phyloP scores from a whole-genome alignment of 192 early-diverging fungal species.

The Geranomyces variabilis region DNA sequence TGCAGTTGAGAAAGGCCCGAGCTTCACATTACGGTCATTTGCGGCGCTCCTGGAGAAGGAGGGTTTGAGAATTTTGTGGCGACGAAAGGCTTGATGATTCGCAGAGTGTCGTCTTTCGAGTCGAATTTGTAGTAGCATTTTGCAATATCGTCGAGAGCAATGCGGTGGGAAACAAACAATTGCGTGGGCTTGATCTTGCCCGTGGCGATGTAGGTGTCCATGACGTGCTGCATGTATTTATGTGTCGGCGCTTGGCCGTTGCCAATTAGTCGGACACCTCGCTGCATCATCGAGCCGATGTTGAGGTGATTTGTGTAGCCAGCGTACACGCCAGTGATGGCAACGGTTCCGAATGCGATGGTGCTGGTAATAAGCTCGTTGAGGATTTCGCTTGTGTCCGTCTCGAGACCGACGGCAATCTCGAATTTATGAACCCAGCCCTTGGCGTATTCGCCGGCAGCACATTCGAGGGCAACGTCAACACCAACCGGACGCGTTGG shows the following conservation, averaged over 20 bases:
- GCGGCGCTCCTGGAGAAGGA: background rate
- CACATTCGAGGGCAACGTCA: constrained; percentile 52
- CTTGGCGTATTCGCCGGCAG: constrained; percentile 54
- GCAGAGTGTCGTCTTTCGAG: constrained; percentile 38
- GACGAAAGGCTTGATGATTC: constrained; percentile 50
- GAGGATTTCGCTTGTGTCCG: constrained; percentile 48
- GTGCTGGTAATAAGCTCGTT: constrained; percentile 50
- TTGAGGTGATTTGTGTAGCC: constrained; percentile 28
- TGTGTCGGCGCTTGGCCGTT: constrained; percentile 51
- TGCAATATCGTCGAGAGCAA: constrained; percentile 41
- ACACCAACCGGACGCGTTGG: constrained; percentile 41
- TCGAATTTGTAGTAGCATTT: constrained; percentile 51
- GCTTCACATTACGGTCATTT: background rate
- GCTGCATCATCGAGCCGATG: constrained; percentile 24
- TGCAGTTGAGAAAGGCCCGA: too few species aligned
- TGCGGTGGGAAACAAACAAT: constrained; percentile 46
- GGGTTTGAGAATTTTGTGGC: constrained; percentile 18
- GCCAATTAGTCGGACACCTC: constrained; percentile 12
- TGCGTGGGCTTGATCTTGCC: constrained; percentile 48
- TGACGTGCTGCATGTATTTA: constrained; percentile 47
- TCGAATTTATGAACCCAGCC: constrained; percentile 44
- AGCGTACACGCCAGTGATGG: constrained; percentile 53
- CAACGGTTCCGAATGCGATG: constrained; percentile 45
- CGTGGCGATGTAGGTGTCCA: constrained; percentile 31
- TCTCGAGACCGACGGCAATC: constrained; percentile 51